A percentile compares a stretch with the other conserved stretches of the same genome.
Conservation (phyloP, 257 asterid species). For the Nicotiana knightiana region DNA sequence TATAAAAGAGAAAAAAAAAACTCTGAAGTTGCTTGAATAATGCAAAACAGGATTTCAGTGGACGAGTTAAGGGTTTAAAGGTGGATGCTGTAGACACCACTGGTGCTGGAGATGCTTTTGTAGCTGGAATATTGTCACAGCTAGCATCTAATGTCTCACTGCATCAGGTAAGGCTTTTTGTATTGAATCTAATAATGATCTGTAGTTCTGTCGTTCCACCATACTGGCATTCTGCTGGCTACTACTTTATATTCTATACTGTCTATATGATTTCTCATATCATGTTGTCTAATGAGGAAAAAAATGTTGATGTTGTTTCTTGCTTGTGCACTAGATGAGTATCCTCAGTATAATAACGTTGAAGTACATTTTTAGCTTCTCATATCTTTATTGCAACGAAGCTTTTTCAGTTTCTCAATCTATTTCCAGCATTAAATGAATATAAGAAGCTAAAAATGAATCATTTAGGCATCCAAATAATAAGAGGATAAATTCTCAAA, state of each 20-base stretch:
- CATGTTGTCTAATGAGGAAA: background rate
- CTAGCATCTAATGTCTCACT: conserved; percentile 65
- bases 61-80: conserved; percentile 79
- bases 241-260: background rate
- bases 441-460: too few relatives aligned
- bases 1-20: background rate
- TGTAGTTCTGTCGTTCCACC: background rate
- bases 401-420: too few relatives aligned
- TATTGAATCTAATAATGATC: background rate
- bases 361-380: background rate
- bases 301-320: background rate
- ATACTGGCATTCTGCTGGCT: background rate
- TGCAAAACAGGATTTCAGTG: conserved; percentile 68
- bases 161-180: conserved; percentile 46
- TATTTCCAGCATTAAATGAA: too few relatives aligned
- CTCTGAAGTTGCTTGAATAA: background rate
- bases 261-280: background rate
- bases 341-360: background rate
- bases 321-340: background rate
- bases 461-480: too few relatives aligned
- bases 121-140: conserved; percentile 87
- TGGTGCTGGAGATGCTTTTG: conserved; percentile 99
- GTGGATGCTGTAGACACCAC: conserved; percentile 89
- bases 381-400: too few relatives aligned
- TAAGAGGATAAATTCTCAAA: too few relatives aligned